These are phyloP conservation scores for Syncephalastrum contaminatum DNA, from an alignment of 371 early-diverging fungal genomes.

Conservation along the genomic window DNA sequence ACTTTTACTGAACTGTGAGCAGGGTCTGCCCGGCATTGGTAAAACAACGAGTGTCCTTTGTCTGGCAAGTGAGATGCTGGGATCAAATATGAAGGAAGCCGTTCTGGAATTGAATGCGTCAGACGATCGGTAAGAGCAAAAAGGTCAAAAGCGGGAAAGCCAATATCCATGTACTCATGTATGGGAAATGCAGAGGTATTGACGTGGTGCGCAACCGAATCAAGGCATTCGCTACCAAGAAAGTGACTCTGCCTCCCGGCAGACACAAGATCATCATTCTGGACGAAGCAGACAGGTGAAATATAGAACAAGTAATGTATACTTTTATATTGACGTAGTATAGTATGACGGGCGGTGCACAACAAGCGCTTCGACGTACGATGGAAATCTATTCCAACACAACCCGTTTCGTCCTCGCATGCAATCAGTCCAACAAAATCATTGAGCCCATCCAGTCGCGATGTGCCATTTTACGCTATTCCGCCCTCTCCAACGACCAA, in stretches of 20 bases:
- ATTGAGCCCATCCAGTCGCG: slow-evolving; percentile 99
- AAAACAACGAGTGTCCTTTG: slow-evolving; percentile 98
- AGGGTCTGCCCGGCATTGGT: slow-evolving; percentile 98
- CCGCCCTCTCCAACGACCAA: slow-evolving; percentile 75
- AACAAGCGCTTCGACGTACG: slow-evolving; percentile 96
- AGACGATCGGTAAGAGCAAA: slow-evolving; percentile 84
- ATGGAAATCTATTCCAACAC: slow-evolving; percentile 97
- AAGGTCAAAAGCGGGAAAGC: neutral
- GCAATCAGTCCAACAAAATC: slow-evolving; percentile 96
- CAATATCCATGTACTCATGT: neutral
- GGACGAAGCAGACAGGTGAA: slow-evolving; percentile 96
- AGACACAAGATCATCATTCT: slow-evolving; percentile 96
- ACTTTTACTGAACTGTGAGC: neutral
- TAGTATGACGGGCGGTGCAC: slow-evolving; percentile 91
- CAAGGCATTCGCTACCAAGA: slow-evolving; percentile 98
- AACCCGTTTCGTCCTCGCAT: slow-evolving; percentile 97
- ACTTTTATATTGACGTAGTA: neutral
- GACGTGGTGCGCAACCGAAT: slow-evolving; percentile 97
- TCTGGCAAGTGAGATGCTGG: slow-evolving; percentile 86
- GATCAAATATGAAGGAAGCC: slow-evolving; percentile 83
- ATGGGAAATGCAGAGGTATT: slow-evolving; percentile 74
- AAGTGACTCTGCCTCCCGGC: slow-evolving; percentile 88
- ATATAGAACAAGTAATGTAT: neutral
- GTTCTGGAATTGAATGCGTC: slow-evolving; percentile 98
- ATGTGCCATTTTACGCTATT: slow-evolving; percentile 94